These are phyloP conservation scores for Suillus decipiens DNA, from an alignment of 768 basidiomycete species.

Conservation along the genomic window DNA sequence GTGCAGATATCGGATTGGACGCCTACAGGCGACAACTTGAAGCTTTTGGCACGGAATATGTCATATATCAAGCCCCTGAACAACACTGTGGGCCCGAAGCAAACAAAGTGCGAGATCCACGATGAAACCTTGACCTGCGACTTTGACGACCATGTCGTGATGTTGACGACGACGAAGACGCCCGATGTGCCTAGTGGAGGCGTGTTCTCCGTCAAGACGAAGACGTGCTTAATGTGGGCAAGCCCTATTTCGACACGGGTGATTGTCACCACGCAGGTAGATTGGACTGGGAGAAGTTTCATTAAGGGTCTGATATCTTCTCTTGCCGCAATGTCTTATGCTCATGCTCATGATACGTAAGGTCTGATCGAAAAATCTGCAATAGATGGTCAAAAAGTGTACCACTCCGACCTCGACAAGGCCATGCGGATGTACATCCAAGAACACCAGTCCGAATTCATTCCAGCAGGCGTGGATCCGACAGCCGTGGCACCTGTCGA, in stretches of 20 bases:
- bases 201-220: conserved; percentile 91
- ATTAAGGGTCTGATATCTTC: conserved; percentile 70
- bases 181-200: conserved; percentile 95
- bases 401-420: conserved; percentile 79
- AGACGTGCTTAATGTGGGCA: conserved; percentile 95
- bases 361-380: conserved; percentile 92
- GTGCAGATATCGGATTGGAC: conserved; percentile 96
- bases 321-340: background rate
- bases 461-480: conserved; percentile 76
- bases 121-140: conserved; percentile 84
- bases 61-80: conserved; percentile 95
- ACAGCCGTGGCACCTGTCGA: conserved; percentile 50
- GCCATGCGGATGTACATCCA: conserved; percentile 89
- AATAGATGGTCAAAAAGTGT: conserved; percentile 89
- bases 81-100: conserved; percentile 87
- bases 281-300: conserved; percentile 96
- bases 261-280: conserved; percentile 86
- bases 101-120: conserved; percentile 92
- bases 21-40: conserved; percentile 60
- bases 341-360: conserved; percentile 30
- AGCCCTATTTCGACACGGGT: conserved; percentile 74
- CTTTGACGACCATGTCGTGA: conserved; percentile 80
- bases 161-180: conserved; percentile 86
- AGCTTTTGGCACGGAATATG: conserved; percentile 79
- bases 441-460: conserved; percentile 87